Conservation (phyloP, 768 basidiomycete species). For the Leccinum incarnatum region DNA sequence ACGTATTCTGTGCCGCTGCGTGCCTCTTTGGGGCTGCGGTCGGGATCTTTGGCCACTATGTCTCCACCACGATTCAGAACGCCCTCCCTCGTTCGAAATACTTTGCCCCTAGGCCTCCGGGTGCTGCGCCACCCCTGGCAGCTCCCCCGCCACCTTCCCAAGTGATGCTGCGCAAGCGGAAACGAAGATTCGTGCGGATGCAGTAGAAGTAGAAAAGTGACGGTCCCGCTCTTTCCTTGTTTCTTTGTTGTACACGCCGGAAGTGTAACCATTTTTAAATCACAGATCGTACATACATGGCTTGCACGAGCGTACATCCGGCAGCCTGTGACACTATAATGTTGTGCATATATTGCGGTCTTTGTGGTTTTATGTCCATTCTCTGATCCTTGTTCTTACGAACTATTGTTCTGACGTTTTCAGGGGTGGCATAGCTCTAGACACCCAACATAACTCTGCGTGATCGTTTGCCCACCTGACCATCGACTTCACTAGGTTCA, state of each 20-base stretch:
- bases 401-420: too few species aligned
- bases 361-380: too few species aligned
- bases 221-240: background rate
- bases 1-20: conserved; percentile 55
- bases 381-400: too few species aligned
- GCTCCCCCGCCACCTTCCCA: conserved; percentile 7
- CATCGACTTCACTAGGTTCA: conserved; percentile 1
- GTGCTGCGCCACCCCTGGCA: background rate
- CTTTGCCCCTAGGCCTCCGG: conserved; percentile 7
- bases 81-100: conserved; percentile 13
- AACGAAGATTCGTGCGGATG: conserved; percentile 21
- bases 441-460: too few species aligned
- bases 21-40: conserved; percentile 49
- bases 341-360: too few species aligned
- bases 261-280: background rate
- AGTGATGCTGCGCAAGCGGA: conserved; percentile 21
- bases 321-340: too few species aligned
- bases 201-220: conserved; percentile 19
- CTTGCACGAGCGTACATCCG: background rate
- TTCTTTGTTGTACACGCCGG: background rate
- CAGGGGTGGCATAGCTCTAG: too few species aligned
- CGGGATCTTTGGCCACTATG: conserved; percentile 38
- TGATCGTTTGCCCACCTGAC: too few species aligned
- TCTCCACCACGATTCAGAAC: conserved; percentile 12
- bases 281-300: background rate